These are phyloP conservation scores for Quercus aquifolioides DNA, from an alignment of 306 rosid species.

Conservation along the genomic window DNA sequence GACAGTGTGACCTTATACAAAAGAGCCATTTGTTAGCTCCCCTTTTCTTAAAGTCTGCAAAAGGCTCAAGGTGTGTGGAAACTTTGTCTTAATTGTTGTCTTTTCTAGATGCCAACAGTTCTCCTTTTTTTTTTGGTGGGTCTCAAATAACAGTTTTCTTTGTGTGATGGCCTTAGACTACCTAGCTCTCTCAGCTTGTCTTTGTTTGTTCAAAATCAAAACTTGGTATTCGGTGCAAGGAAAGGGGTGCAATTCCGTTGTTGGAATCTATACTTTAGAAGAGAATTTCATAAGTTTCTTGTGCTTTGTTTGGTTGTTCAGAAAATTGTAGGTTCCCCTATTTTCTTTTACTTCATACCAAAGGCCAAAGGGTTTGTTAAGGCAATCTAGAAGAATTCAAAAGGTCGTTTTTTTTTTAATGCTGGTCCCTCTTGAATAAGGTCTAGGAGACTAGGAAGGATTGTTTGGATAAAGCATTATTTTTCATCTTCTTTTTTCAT, in stretches of 20 bases:
- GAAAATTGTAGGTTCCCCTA: neutral
- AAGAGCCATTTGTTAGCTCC: constrained; percentile 40
- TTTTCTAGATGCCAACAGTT: constrained; percentile 61
- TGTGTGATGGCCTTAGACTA: constrained; percentile 11
- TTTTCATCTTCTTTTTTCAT: neutral
- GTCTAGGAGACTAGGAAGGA: neutral
- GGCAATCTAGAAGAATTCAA: neutral
- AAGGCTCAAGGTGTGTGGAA: constrained; percentile 67
- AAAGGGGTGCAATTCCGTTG: neutral
- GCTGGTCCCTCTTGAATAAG: neutral
- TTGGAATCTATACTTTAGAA: neutral
- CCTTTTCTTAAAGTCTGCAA: constrained; percentile 77
- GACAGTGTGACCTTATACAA: constrained; percentile 50
- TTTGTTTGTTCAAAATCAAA: constrained; percentile 5
- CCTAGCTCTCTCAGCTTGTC: neutral
- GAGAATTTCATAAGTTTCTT: neutral
- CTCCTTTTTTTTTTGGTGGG: constrained; percentile 44
- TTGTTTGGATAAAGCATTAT: neutral
- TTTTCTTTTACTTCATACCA: neutral
- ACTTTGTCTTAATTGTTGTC: constrained; percentile 88
- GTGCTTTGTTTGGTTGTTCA: neutral
- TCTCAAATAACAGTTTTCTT: constrained; percentile 26
- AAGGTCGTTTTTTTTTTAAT: neutral
- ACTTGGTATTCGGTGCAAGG: constrained; percentile 21
- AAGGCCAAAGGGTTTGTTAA: neutral